Evolutionary conservation across 192 early-diverging fungal genomes (phyloP).

Genomic region (Podila clonocystis): DNA sequence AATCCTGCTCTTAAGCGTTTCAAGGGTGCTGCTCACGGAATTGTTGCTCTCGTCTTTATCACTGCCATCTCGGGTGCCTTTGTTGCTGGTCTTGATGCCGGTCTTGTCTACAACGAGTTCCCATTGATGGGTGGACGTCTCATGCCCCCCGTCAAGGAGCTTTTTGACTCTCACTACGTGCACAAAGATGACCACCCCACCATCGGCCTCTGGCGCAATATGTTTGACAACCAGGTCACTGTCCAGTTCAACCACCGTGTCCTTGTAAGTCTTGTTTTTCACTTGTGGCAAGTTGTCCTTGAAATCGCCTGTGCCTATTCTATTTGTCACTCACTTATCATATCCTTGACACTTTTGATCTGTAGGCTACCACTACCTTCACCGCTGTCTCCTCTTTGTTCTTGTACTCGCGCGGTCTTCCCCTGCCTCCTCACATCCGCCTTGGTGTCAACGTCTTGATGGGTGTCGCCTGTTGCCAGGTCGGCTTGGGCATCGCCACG

Average conservation of each 20-base stretch:
- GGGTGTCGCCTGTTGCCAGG: slow-evolving; percentile 78
- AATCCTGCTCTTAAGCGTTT: slow-evolving; percentile 69
- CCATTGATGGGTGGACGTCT: slow-evolving; percentile 91
- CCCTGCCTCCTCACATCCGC: slow-evolving; percentile 74
- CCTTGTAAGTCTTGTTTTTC: slow-evolving; percentile 62
- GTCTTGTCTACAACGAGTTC: slow-evolving; percentile 97
- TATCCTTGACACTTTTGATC: neutral
- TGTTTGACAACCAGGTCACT: slow-evolving; percentile 93
- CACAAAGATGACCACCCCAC: slow-evolving; percentile 58
- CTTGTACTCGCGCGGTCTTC: slow-evolving; percentile 74
- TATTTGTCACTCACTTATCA: neutral
- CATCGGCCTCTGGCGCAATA: slow-evolving; percentile 78
- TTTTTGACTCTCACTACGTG: slow-evolving; percentile 61
- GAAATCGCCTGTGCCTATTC: neutral
- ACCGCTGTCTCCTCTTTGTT: slow-evolving; percentile 78
- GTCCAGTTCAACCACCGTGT: slow-evolving; percentile 96
- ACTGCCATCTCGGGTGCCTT: slow-evolving; percentile 94
- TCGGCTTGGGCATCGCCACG: slow-evolving; percentile 91
- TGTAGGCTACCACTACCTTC: slow-evolving; percentile 83
- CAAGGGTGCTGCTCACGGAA: slow-evolving; percentile 67
- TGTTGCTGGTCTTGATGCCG: slow-evolving; percentile 97
- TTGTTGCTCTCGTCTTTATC: slow-evolving; percentile 79
- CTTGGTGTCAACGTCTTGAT: slow-evolving; percentile 80
- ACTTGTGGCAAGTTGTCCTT: neutral
- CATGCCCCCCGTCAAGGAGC: slow-evolving; percentile 78